Conservation (phyloP, 2,329 filamentous ascomycete species). For the Colletotrichum ledebouriae region DNA sequence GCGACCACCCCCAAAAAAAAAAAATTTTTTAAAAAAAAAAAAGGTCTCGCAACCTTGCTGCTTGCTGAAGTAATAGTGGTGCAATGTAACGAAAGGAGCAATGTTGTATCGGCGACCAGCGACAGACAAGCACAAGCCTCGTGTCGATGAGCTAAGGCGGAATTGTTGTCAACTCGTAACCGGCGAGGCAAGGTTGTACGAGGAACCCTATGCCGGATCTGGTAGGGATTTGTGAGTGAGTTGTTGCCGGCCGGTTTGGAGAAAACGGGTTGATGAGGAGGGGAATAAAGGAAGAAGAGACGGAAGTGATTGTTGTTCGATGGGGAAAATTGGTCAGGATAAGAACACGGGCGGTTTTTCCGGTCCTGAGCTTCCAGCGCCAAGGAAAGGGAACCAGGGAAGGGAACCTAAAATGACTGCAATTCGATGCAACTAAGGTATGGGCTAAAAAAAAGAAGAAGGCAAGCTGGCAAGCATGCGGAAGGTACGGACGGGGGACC, state of each 20-base stretch:
- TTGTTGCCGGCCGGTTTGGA: background rate
- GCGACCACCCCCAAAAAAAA: background rate
- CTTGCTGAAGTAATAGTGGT: constrained; percentile 38
- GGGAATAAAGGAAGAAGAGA: background rate
- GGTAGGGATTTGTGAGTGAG: constrained; percentile 20
- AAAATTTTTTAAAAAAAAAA: constrained; percentile 23
- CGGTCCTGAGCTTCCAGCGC: constrained; percentile 13
- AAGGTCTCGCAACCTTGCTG: constrained; percentile 39
- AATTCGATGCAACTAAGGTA: no score
- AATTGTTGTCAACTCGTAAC: constrained; percentile 1
- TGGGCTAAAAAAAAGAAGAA: background rate
- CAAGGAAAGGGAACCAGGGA: constrained; percentile 12
- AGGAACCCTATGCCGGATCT: constrained; percentile 23
- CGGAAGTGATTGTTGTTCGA: background rate
- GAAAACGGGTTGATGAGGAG: background rate
- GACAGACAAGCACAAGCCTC: constrained; percentile 18
- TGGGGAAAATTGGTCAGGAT: constrained; percentile 11
- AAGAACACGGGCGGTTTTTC: constrained; percentile 28
- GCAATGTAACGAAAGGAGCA: constrained; percentile 15
- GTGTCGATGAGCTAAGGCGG: constrained; percentile 25
- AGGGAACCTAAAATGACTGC: background rate
- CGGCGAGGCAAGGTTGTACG: background rate
- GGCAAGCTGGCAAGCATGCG: background rate
- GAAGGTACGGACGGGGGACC: constrained; percentile 19
- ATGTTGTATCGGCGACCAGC: constrained; percentile 21